Evolutionary conservation across 805 yeast genomes (phyloP).

Genomic region (Millerago galiae): DNA sequence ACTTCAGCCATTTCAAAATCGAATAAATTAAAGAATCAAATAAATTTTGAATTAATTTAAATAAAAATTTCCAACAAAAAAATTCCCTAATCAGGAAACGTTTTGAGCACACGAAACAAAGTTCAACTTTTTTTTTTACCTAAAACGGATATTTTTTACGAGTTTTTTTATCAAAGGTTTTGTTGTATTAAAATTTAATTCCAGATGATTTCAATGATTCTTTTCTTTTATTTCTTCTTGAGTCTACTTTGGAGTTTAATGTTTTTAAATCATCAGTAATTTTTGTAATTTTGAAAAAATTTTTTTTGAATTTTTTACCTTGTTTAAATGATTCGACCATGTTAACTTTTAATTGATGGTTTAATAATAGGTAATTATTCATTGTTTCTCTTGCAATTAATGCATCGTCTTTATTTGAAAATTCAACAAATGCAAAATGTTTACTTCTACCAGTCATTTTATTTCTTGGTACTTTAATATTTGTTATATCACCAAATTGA

Average conservation of each 20-base stretch:
- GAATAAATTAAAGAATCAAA: too few relatives aligned
- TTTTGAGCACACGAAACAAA: background rate
- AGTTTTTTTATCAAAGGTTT: too few relatives aligned
- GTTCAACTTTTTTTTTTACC: background rate
- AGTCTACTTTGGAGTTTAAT: too few relatives aligned
- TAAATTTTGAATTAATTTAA: background rate
- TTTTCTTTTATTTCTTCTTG: too few relatives aligned
- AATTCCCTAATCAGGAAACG: background rate
- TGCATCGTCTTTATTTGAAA: slow-evolving; percentile 68
- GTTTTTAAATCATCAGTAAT: too few relatives aligned
- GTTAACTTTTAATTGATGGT: slow-evolving; percentile 76
- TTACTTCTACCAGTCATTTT: slow-evolving; percentile 86
- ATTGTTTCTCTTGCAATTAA: slow-evolving; percentile 88
- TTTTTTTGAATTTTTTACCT: slow-evolving; percentile 24
- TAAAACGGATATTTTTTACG: background rate
- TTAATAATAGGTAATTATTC: slow-evolving; percentile 88
- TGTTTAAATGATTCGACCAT: slow-evolving; percentile 39
- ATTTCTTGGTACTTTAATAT: slow-evolving; percentile 79
- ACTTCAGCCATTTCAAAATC: slow-evolving; percentile 12
- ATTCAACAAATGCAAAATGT: slow-evolving; percentile 89
- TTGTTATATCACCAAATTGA: slow-evolving; percentile 83
- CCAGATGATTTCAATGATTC: too few relatives aligned
- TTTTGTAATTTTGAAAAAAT: slow-evolving; percentile 18
- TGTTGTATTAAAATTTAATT: too few relatives aligned
- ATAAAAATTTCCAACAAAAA: background rate